Percentiles rank a stretch among this genome's conserved stretches.
These are phyloP conservation scores for Ettlia oleoabundans DNA, from an alignment of 139 green algal species.

Conservation along the genomic window DNA sequence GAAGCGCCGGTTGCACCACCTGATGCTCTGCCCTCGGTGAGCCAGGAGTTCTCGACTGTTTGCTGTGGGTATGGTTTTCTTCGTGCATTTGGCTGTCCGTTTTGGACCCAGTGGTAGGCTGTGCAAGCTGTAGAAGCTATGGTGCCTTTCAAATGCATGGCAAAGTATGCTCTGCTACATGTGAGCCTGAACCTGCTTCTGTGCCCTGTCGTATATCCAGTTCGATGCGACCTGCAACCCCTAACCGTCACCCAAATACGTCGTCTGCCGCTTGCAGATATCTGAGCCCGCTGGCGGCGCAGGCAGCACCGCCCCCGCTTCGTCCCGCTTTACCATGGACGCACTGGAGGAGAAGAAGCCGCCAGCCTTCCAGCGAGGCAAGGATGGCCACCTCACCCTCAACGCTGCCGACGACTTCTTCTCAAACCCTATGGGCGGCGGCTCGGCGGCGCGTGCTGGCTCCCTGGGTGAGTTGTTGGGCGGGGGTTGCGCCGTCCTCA, in stretches of 20 bases:
- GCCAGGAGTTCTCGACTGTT: no score
- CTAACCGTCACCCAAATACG: no score
- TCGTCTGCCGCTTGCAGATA: neutral
- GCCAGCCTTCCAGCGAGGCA: slow-evolving; percentile 65
- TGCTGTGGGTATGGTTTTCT: no score
- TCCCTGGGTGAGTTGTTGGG: slow-evolving; percentile 30
- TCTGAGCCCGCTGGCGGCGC: neutral
- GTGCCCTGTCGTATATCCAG: no score
- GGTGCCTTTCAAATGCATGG: no score
- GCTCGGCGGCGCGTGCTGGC: neutral
- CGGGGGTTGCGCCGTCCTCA: no score
- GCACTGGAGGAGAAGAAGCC: slow-evolving; percentile 53
- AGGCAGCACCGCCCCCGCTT: slow-evolving; percentile 11
- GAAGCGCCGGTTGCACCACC: slow-evolving; percentile 26
- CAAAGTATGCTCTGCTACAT: no score
- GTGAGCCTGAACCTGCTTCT: no score
- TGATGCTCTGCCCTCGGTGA: neutral
- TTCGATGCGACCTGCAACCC: no score
- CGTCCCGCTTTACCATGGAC: slow-evolving; percentile 73
- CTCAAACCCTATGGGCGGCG: slow-evolving; percentile 48
- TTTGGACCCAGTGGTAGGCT: no score
- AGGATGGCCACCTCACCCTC: slow-evolving; percentile 86
- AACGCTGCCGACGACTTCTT: slow-evolving; percentile 68
- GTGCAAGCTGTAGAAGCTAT: no score
- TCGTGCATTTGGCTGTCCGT: no score